Conservation (phyloP, 495 filamentous ascomycete genomes). For the Penicillium bialowiezense region DNA sequence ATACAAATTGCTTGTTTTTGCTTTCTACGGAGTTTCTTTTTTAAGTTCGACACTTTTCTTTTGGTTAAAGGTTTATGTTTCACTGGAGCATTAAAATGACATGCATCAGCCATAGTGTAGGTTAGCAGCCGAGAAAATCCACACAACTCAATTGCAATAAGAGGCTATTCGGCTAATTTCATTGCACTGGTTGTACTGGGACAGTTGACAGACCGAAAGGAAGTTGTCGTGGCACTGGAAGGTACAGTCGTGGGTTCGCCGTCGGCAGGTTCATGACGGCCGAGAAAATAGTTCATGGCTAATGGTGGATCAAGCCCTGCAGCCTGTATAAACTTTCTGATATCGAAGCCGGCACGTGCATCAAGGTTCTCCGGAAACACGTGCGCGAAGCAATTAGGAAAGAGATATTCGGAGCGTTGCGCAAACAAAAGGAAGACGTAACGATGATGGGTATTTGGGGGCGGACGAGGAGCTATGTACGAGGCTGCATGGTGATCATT, state of each 20-base stretch:
- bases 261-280: conserved; percentile 16
- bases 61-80: too few relatives aligned
- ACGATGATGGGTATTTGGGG: conserved; percentile 27
- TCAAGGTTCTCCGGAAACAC: conserved; percentile 22
- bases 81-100: too few relatives aligned
- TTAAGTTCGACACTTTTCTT: too few relatives aligned
- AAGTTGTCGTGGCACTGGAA: conserved; percentile 25
- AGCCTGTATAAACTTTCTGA: conserved; percentile 26
- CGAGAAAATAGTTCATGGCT: conserved; percentile 38
- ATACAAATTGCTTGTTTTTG: too few relatives aligned
- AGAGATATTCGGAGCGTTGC: conserved; percentile 26
- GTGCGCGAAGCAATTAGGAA: conserved; percentile 29
- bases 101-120: too few relatives aligned
- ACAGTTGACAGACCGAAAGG: conserved; percentile 16
- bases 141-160: too few relatives aligned
- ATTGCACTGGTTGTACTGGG: not conserved
- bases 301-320: conserved; percentile 23
- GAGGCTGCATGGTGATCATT: conserved; percentile 3
- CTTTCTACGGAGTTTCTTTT: too few relatives aligned
- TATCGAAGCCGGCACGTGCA: conserved; percentile 32
- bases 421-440: conserved; percentile 39
- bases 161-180: too few relatives aligned
- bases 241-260: not conserved
- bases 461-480: conserved; percentile 39
- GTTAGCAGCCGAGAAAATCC: too few relatives aligned